Percentiles rank a stretch among this genome's conserved stretches.
Conservation (phyloP, 352 stramenopile genomes). For the Elongisporangium anandrum region DNA sequence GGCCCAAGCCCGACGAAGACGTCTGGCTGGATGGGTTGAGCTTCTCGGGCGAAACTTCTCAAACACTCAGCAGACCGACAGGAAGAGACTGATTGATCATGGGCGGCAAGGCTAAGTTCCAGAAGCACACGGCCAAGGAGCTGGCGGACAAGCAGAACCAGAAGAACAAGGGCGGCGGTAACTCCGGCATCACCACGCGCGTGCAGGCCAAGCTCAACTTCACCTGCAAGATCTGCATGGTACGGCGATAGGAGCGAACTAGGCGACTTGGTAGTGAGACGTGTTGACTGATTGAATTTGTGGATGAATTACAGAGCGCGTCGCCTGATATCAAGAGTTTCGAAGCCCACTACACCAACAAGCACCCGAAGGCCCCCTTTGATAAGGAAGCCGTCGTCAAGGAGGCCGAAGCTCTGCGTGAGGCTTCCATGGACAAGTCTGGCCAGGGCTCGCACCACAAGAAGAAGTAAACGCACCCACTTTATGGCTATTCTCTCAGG, state of each 20-base stretch:
- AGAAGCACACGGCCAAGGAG: constrained; percentile 75
- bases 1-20: not conserved
- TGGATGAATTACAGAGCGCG: constrained; percentile 23
- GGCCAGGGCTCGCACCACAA: constrained; percentile 50
- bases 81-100: constrained; percentile 22
- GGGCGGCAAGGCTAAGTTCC: constrained; percentile 73
- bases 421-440: constrained; percentile 19
- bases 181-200: constrained; percentile 30
- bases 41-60: not conserved
- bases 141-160: constrained; percentile 43
- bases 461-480: constrained; percentile 15
- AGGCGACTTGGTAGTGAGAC: too few species aligned
- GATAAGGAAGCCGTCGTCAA: constrained; percentile 41
- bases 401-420: constrained; percentile 47
- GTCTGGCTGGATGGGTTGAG: not conserved
- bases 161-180: constrained; percentile 55
- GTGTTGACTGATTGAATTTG: constrained; percentile 1
- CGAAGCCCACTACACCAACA: constrained; percentile 53
- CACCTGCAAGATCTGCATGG: constrained; percentile 66
- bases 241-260: constrained; percentile 9
- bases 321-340: constrained; percentile 64
- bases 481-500: not conserved
- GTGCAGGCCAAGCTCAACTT: constrained; percentile 56
- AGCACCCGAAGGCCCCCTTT: constrained; percentile 52
- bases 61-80: constrained; percentile 2